These are phyloP conservation scores for Globisporangium sylvaticum DNA, from an alignment of 352 stramenopile genomes.

Conservation along the genomic window DNA sequence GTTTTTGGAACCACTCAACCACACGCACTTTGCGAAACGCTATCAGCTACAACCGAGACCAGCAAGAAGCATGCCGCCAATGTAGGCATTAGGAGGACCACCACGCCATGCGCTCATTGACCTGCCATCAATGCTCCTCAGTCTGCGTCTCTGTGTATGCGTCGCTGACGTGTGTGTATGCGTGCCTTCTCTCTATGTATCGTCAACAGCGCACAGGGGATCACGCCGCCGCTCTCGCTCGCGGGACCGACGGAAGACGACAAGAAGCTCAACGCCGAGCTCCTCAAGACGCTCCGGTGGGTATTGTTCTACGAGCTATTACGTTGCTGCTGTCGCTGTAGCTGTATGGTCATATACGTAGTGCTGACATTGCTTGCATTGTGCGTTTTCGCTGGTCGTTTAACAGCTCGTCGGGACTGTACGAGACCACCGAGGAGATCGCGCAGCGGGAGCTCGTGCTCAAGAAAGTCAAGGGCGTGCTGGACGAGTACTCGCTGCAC, in stretches of 20 bases:
- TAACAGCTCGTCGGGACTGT: slow-evolving; percentile 52
- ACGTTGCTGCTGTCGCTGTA: neutral
- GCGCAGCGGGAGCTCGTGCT: slow-evolving; percentile 62
- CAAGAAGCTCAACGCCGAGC: slow-evolving; percentile 54
- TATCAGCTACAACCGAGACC: neutral
- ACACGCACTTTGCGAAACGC: neutral
- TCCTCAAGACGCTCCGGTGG: slow-evolving; percentile 61
- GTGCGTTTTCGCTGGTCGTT: too few species aligned
- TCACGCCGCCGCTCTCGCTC: slow-evolving; percentile 64
- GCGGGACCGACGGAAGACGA: slow-evolving; percentile 64
- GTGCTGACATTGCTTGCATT: too few species aligned
- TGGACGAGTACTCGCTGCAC: slow-evolving; percentile 78
- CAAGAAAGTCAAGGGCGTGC: slow-evolving; percentile 47
- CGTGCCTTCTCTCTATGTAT: neutral
- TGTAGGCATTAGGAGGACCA: slow-evolving; percentile 5
- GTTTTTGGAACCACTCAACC: neutral
- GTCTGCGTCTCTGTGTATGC: neutral
- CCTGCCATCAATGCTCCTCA: neutral
- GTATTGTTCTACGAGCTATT: neutral
- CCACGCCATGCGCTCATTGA: neutral
- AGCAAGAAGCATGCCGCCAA: neutral
- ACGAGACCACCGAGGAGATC: slow-evolving; percentile 72
- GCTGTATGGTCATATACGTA: too few species aligned
- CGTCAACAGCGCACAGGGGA: slow-evolving; percentile 7
- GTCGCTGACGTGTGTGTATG: neutral